These are phyloP conservation scores for Arabidopsis hybrid DNA, from an alignment of 441 rosid species.

Conservation along the genomic window DNA sequence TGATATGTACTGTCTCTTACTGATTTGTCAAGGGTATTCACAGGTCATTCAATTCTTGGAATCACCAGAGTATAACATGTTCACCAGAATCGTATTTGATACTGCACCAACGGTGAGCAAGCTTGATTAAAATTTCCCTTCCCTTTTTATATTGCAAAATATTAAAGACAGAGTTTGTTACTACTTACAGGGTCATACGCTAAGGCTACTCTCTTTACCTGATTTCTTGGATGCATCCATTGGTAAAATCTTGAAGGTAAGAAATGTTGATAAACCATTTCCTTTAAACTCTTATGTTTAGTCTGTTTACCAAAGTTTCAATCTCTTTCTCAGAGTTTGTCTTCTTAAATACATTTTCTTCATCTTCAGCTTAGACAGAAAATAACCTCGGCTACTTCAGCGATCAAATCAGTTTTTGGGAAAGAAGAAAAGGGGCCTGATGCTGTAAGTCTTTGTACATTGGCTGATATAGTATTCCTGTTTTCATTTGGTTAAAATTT, in stretches of 20 bases:
- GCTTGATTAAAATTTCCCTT: conserved; percentile 3
- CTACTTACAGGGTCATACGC: conserved; percentile 82
- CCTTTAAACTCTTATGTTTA: background rate
- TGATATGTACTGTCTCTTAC: conserved; percentile 35
- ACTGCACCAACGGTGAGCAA: conserved; percentile 95
- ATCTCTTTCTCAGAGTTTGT: conserved; percentile 5
- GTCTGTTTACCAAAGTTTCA: conserved; percentile 14
- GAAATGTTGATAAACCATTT: conserved; percentile 24
- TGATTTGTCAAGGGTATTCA: conserved; percentile 29
- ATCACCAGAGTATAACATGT: conserved; percentile 84
- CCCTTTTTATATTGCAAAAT: conserved; percentile 1
- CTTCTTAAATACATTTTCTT: conserved; percentile 13
- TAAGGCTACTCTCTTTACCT: conserved; percentile 90
- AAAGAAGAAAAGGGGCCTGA: conserved; percentile 65
- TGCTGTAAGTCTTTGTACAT: conserved; percentile 62
- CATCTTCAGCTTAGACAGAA: conserved; percentile 81
- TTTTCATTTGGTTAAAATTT: conserved; percentile 23
- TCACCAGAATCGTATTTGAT: conserved; percentile 92
- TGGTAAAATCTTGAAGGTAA: conserved; percentile 94
- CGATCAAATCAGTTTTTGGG: conserved; percentile 91
- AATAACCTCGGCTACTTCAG: conserved; percentile 89
- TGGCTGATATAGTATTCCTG: conserved; percentile 25
- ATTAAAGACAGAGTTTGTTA: conserved; percentile 32
- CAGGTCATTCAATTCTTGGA: conserved; percentile 98
- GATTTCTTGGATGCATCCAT: conserved; percentile 96